Conservation (phyloP, 1,284 basidiomycete genomes). For the Puccinia triticina region DNA sequence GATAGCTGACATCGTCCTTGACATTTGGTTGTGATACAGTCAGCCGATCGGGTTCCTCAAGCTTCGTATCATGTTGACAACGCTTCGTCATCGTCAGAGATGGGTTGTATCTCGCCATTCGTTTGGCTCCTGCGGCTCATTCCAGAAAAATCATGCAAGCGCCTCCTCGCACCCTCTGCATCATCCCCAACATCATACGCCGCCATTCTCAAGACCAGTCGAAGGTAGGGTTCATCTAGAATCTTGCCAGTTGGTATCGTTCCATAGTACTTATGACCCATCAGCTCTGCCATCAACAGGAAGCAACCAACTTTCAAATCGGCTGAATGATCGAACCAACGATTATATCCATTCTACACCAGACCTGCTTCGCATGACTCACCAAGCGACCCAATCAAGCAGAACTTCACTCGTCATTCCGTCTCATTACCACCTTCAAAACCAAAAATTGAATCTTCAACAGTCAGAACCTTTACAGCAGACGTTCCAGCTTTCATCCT, state of each 20-base stretch:
- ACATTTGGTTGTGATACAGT: background rate
- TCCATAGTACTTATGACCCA: background rate
- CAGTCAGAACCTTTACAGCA: slow-evolving; percentile 14
- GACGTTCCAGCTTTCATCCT: slow-evolving; percentile 11
- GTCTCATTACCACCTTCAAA: background rate
- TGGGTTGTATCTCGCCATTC: background rate
- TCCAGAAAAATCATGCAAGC: background rate
- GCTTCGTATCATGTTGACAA: slow-evolving; percentile 33
- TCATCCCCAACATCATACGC: background rate
- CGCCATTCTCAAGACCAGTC: background rate
- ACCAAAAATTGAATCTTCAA: slow-evolving; percentile 1
- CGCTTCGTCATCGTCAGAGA: slow-evolving; percentile 23
- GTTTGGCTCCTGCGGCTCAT: background rate
- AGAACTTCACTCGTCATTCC: background rate
- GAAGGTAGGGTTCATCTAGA: background rate
- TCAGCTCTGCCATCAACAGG: background rate
- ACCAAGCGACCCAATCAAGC: slow-evolving; percentile 9
- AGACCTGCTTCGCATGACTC: background rate
- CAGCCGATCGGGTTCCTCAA: background rate
- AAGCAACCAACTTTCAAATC: background rate
- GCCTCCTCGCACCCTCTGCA: background rate
- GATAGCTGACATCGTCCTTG: background rate
- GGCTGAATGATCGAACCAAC: background rate
- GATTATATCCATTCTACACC: background rate
- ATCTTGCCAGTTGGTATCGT: background rate